Conservation (phyloP, 2,329 filamentous ascomycete genomes). For the Exophiala dermatitidis region DNA sequence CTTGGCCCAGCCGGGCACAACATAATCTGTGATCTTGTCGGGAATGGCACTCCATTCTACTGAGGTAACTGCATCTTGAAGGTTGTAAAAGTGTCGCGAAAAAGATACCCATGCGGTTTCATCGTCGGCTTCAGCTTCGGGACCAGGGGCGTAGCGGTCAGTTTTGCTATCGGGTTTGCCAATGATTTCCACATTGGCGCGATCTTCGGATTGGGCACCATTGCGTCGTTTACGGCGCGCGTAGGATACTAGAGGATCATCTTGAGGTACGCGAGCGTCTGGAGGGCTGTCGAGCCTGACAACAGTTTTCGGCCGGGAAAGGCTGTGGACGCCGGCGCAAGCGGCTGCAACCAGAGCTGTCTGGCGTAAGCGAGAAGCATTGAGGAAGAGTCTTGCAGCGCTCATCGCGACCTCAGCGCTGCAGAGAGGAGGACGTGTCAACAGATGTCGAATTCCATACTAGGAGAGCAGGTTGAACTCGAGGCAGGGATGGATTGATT, state of each 20-base stretch:
- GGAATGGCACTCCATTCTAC: conserved; percentile 41
- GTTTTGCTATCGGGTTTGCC: conserved; percentile 10
- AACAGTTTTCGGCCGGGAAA: conserved; percentile 2
- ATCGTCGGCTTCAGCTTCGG: conserved; percentile 28
- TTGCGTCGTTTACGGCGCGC: conserved; percentile 13
- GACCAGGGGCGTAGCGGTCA: conserved; percentile 18
- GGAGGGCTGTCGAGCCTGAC: conserved; percentile 21
- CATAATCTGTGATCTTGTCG: conserved; percentile 57
- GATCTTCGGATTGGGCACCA: conserved; percentile 8
- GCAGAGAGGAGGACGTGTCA: conserved; percentile 12
- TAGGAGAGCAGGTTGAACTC: not conserved
- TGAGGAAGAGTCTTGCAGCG: conserved; percentile 21
- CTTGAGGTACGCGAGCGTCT: conserved; percentile 4
- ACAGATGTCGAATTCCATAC: conserved; percentile 13
- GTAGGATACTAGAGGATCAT: conserved; percentile 14
- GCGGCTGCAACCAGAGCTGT: conserved; percentile 16
- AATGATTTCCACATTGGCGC: conserved; percentile 17
- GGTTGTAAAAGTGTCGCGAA: conserved; percentile 40
- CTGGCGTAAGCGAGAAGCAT: conserved; percentile 10
- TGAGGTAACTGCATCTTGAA: conserved; percentile 36
- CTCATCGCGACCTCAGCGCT: conserved; percentile 25
- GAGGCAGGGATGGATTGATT: not conserved
- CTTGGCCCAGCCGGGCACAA: conserved; percentile 78
- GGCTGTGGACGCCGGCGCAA: conserved; percentile 15
- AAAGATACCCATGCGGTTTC: conserved; percentile 45